Base-by-base conservation (phyloP, 75 land plant genomes). In the Isoetes taiwanensis region DNA sequence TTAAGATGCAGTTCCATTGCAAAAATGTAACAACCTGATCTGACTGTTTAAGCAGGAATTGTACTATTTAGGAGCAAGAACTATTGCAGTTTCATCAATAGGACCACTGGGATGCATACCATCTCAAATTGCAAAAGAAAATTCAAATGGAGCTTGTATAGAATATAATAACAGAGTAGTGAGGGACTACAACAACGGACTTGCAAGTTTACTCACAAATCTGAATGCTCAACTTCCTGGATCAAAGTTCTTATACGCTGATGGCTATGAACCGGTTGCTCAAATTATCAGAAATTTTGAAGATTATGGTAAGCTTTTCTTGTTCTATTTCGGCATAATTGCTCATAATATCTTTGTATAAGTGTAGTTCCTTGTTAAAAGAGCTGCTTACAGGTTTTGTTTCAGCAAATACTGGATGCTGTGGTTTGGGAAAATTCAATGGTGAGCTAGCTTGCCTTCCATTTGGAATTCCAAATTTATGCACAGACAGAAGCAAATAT, bases 101-200 rank as follows among this genome's bases (percentile, higher is more conserved):
- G 98, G 98, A 10, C 61, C 82, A 8, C 57, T 93, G 56, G 95
- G 84, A 0, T 93, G 98, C 70, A 77, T 79, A 40, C 96, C 96
- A 1, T 81, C 74, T 69, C 70, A 77, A 9, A 71, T 90, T 32
- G 42, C 64, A 10, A n/a, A n/a, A n/a, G 77, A 83, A 0, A 75
- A 68, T 54, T 64, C 64, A 31, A n/a, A 31, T 21, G 72, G 90
- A 3, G 37, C 30, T 0, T 90, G 90, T 70, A 70, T 74, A 3
- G 68, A 72, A 14, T 43, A 64, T 23, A n/a, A n/a, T n/a, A n/a
- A n/a, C n/a, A n/a, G n/a, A n/a, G n/a, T n/a, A n/a, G n/a, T n/a
- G n/a, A n/a, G n/a, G 10, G 27, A 52, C 2, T 79, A 85, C 75
- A 89, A 89, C 56, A 38, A 41, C 9, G 64, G 56, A 1, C 67